These are phyloP conservation scores for Liriodendron chinense DNA, from an alignment of 164 flowering plant genomes.

Conservation along the genomic window DNA sequence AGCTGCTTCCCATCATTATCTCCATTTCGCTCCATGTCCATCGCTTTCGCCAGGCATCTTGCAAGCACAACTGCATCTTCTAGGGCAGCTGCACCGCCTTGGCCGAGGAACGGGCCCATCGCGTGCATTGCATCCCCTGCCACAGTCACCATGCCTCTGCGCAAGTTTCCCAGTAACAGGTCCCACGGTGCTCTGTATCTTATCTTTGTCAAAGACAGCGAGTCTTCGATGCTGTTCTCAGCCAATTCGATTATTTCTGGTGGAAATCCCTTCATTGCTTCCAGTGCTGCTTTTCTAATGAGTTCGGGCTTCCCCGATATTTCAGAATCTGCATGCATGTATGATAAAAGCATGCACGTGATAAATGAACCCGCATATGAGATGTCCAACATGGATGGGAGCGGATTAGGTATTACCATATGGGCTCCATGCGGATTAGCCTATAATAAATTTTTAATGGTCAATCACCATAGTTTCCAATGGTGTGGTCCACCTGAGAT, in stretches of 20 bases:
- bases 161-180: slow-evolving; percentile 15
- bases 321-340: slow-evolving; percentile 21
- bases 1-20: not conserved
- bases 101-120: slow-evolving; percentile 43
- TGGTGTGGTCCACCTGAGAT: no score
- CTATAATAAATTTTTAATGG: no score
- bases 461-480: no score
- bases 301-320: slow-evolving; percentile 16
- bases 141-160: slow-evolving; percentile 26
- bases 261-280: slow-evolving; percentile 21
- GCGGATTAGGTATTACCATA: no score
- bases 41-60: slow-evolving; percentile 23
- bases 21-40: not conserved
- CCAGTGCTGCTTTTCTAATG: slow-evolving; percentile 17
- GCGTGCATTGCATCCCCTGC: slow-evolving; percentile 49
- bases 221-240: slow-evolving; percentile 17
- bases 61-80: slow-evolving; percentile 45
- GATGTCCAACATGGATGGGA: no score
- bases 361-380: no score
- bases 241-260: slow-evolving; percentile 24
- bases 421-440: no score
- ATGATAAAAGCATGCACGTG: not conserved
- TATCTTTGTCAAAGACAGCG: slow-evolving; percentile 15
- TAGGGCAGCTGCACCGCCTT: slow-evolving; percentile 34
- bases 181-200: slow-evolving; percentile 35